These are phyloP conservation scores for Venturiaceae sp. DNA, from an alignment of 2,329 filamentous ascomycete species.

Conservation along the genomic window DNA sequence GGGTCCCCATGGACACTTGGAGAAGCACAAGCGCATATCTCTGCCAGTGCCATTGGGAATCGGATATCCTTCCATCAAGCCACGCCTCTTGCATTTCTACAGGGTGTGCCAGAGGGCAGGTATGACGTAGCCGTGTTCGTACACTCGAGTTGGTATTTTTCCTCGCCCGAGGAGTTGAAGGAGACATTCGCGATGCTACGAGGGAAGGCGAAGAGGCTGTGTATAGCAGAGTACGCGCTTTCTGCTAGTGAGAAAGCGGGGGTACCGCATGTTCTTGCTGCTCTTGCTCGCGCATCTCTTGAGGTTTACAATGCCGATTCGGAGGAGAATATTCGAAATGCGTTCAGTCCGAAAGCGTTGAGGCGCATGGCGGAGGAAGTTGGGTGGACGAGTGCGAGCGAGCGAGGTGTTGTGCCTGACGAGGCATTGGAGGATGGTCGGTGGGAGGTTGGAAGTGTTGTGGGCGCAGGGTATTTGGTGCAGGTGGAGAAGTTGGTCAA, in stretches of 20 bases:
- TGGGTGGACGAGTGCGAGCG: constrained; percentile 28
- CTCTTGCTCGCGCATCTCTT: constrained; percentile 32
- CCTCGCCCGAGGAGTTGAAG: constrained; percentile 24
- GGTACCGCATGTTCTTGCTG: constrained; percentile 42
- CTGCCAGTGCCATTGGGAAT: constrained; percentile 1
- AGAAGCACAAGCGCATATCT: constrained; percentile 10
- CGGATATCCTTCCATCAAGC: constrained; percentile 6
- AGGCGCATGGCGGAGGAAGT: constrained; percentile 22
- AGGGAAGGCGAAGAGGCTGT: constrained; percentile 25
- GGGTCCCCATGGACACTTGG: constrained; percentile 18
- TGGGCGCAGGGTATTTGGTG: constrained; percentile 20
- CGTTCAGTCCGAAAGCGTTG: constrained; percentile 33
- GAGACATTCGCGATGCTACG: constrained; percentile 27
- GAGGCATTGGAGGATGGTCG: constrained; percentile 34
- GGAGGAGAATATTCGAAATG: constrained; percentile 37
- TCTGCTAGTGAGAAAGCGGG: constrained; percentile 28
- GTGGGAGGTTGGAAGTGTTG: constrained; percentile 31
- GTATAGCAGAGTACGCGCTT: constrained; percentile 39
- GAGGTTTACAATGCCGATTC: constrained; percentile 32
- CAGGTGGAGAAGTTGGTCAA: constrained; percentile 18
- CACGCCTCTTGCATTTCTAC: constrained; percentile 5
- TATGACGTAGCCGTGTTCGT: constrained; percentile 40
- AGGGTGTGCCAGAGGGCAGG: not conserved
- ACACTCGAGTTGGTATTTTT: constrained; percentile 48
- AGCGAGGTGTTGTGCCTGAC: constrained; percentile 26